Percentiles rank a stretch among this genome's conserved stretches.
Evolutionary conservation across 768 basidiomycete genomes (phyloP).

Genomic region (Phallus indusiatus): DNA sequence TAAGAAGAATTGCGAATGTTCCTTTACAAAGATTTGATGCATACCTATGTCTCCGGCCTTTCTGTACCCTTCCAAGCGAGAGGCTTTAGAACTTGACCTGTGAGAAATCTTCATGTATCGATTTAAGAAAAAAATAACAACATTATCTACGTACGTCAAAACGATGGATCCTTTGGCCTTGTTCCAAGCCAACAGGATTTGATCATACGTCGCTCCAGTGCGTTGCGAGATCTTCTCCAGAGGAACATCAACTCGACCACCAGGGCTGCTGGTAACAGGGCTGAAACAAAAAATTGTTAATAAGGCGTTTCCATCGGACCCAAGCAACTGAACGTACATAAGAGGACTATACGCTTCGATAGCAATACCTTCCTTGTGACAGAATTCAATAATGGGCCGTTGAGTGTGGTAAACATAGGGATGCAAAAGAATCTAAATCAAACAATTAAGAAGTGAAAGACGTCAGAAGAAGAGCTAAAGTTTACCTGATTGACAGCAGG

Average conservation of each 20-base stretch:
- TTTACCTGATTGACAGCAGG: slow-evolving; percentile 28
- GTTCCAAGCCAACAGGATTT: slow-evolving; percentile 23
- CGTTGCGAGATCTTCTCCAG: slow-evolving; percentile 17
- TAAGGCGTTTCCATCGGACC: not conserved
- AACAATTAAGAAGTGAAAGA: not conserved
- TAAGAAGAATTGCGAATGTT: not conserved
- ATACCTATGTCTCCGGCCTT: slow-evolving; percentile 23
- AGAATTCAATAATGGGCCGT: slow-evolving; percentile 18
- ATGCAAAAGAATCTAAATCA: slow-evolving; percentile 19
- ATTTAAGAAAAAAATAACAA: not conserved
- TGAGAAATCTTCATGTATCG: not conserved
- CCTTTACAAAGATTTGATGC: not conserved
- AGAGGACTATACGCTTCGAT: slow-evolving; percentile 24
- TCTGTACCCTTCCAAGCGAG: slow-evolving; percentile 29
- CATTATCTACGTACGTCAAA: slow-evolving; percentile 12
- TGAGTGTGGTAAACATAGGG: slow-evolving; percentile 21
- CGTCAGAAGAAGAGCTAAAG: not conserved
- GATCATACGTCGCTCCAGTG: slow-evolving; percentile 19
- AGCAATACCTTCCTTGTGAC: slow-evolving; percentile 18
- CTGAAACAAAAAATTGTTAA: not conserved
- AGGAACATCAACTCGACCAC: slow-evolving; percentile 22
- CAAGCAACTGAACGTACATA: slow-evolving; percentile 8
- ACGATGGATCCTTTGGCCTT: slow-evolving; percentile 19
- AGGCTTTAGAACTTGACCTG: slow-evolving; percentile 16
- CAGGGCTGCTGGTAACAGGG: slow-evolving; percentile 22